phyloP scores from a whole-genome alignment of 345 rosid species.

The Citrus hindsii region DNA sequence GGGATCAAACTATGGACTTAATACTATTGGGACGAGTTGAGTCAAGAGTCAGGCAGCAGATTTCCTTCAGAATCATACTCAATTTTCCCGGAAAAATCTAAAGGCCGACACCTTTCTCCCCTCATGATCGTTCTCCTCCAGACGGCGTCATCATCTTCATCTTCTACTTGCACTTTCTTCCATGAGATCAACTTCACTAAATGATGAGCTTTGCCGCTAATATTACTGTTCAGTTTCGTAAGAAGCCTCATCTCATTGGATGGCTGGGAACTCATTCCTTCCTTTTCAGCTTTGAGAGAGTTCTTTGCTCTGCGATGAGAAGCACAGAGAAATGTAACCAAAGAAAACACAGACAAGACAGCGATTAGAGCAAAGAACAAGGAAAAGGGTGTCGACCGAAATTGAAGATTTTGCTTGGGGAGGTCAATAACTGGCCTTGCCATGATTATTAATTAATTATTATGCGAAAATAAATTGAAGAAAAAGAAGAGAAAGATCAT shows the following conservation, averaged over 20 bases:
- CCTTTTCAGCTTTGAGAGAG: not conserved
- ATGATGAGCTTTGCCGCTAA: slow-evolving; percentile 38
- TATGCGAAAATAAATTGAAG: not conserved
- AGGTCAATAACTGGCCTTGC: slow-evolving; percentile 17
- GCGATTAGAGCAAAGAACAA: not conserved
- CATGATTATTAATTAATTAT: slow-evolving; percentile 4
- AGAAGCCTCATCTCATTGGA: slow-evolving; percentile 27
- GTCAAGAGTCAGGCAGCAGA: slow-evolving; percentile 14
- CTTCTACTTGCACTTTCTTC: slow-evolving; percentile 32
- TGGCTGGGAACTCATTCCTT: not conserved
- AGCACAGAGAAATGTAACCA: slow-evolving; percentile 14
- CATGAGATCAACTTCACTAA: slow-evolving; percentile 53
- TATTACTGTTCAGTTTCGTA: slow-evolving; percentile 35
- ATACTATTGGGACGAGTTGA: not conserved
- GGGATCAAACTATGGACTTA: not conserved
- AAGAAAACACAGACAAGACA: slow-evolving; percentile 16
- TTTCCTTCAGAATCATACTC: slow-evolving; percentile 53
- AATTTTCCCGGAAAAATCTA: slow-evolving; percentile 51
- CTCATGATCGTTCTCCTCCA: slow-evolving; percentile 54
- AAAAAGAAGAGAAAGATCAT: not conserved
- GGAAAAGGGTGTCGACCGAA: not conserved
- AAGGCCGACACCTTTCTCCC: slow-evolving; percentile 57
- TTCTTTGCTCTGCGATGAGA: slow-evolving; percentile 11
- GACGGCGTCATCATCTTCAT: slow-evolving; percentile 27
- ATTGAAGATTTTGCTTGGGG: slow-evolving; percentile 1